Base-by-base conservation (phyloP, 108 stramenopile species). In the Epipyxis sp. region DNA sequence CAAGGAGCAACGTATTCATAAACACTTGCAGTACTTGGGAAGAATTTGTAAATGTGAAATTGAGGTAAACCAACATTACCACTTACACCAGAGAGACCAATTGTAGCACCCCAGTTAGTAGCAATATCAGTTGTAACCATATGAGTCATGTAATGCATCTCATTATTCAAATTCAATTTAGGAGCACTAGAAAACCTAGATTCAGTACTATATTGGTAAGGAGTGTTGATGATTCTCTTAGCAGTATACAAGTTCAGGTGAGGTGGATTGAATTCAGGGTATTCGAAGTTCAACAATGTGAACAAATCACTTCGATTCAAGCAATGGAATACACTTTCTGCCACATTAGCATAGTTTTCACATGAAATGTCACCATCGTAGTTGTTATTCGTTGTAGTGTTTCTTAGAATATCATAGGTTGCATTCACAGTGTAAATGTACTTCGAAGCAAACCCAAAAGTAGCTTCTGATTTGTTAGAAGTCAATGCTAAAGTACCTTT, bases 11-110 rank as follows among this genome's bases (percentile, higher is more conserved):
- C 88, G 72, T 88, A 89, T 58, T 89, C 59, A 62, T 83, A 87
- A 2, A 77, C 76, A 69, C 81, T 82, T 37, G 80, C 83, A 16
- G 71, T 6, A 68, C 85, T 84, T 20, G 90, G 89, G 40, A 79
- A 87, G 67, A 89, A 91, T 77, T 88, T 86, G 84, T 88, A 89
- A 37, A 91, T 71, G 10, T 59, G 57, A 40, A 86, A 85, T 46
- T 89, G 82, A 50, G 89, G 89, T 10, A 35, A 35, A 32, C 13
- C 3, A 29, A 32, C 3, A 65, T 37, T 3, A 6, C 35, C 27
- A 3, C 34, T 25, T n/a, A n/a, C n/a, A 32, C 61, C 35, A 37
- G 3, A 3, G 34, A 35, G 3, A 13, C 34, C 27, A 16, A 65
- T 32, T 10, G 13, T 35, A 10, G 71, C 71, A 74, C 10, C 71